Evolutionary conservation across 495 filamentous ascomycete genomes (phyloP), one percentile per base, ranked within the genome.

Genomic region (Margaritispora aquatica): DNA sequence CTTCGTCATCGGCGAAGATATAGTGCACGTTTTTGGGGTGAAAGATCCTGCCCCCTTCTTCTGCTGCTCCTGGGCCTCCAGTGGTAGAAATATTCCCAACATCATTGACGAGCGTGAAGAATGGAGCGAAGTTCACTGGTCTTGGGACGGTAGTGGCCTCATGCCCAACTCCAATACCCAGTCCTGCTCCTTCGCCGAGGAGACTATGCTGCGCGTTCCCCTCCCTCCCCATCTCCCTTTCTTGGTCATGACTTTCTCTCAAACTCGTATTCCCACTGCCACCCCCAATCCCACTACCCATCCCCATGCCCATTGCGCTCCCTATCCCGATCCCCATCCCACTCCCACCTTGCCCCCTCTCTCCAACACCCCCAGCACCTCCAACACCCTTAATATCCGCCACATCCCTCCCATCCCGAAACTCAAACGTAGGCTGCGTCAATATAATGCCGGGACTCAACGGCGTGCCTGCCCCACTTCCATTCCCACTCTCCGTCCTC

Each of bases 1-100:
- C 75, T 58, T 84, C 82, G 71, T 96, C 90, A 67, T 92, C 88
- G 62, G 79, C 80, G 74, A 96, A 97, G 60, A 96, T 82, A 74
- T 97, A 97, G 77, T 93, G 90, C 1, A 96, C 84, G 41, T 79
- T 84, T 21, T 85, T 84, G 61, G 95, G 92, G 71, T 93, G 79
- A 72, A 89, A 75, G 9, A 77, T 78, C 11, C 34, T 27, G 19
- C 29, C 47, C 26, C 26, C 24, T 20, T 19, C 20, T 24, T 22
- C 26, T 34, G 29, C 24, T 20, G 47, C 20, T 24, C 47, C 26
- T 34, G 29, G 29, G 21, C 48, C 48, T 51, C 48, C 48, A 10
- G 19, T 26, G 21, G 48, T 23, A 50, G 80, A 79, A 26, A 74
- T 74, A 15, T 71, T 75, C 19, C 70, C 73, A 17, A 75, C 63